Evolutionary conservation across 108 stramenopile species (phyloP).

Genomic region (Nitzschia palea): DNA sequence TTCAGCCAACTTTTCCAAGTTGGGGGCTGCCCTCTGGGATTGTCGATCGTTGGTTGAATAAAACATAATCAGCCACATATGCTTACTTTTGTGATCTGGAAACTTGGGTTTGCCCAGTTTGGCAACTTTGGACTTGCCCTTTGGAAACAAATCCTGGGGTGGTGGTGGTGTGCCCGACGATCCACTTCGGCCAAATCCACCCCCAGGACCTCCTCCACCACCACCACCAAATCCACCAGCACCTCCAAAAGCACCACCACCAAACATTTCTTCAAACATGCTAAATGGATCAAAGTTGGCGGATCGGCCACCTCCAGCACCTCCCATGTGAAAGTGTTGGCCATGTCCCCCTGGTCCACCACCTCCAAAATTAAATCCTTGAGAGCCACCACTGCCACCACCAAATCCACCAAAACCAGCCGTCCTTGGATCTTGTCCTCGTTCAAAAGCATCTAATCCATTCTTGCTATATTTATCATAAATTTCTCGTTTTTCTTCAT

Average conservation of each 20-base stretch:
- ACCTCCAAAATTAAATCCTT: conserved; percentile 26
- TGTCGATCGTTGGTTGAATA: conserved; percentile 41
- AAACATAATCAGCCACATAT: conserved; percentile 77
- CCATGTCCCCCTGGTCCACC: conserved; percentile 30
- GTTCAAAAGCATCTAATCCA: conserved; percentile 69
- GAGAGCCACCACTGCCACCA: conserved; percentile 38
- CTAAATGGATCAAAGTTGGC: conserved; percentile 55
- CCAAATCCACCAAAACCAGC: conserved; percentile 58
- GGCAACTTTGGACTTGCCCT: conserved; percentile 53
- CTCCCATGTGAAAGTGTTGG: conserved; percentile 5
- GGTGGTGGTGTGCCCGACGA: conserved; percentile 23
- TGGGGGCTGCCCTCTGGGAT: conserved; percentile 29
- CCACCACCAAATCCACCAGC: conserved; percentile 42
- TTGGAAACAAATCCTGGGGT: conserved; percentile 56
- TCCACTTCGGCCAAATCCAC: conserved; percentile 26
- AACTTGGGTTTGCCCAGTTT: conserved; percentile 73
- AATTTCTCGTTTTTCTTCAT: conserved; percentile 80
- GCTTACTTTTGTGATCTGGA: conserved; percentile 60
- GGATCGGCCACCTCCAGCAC: conserved; percentile 8
- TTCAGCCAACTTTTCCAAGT: conserved; percentile 44
- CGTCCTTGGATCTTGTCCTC: conserved; percentile 67
- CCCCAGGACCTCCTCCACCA: conserved; percentile 34
- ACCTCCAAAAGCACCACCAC: conserved; percentile 26
- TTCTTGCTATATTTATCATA: conserved; percentile 84
- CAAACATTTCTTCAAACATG: conserved; percentile 77